Evolutionary conservation across 441 rosid genomes (phyloP), one percentile per base, ranked within the genome.

Genomic region (Lepidium campestre): DNA sequence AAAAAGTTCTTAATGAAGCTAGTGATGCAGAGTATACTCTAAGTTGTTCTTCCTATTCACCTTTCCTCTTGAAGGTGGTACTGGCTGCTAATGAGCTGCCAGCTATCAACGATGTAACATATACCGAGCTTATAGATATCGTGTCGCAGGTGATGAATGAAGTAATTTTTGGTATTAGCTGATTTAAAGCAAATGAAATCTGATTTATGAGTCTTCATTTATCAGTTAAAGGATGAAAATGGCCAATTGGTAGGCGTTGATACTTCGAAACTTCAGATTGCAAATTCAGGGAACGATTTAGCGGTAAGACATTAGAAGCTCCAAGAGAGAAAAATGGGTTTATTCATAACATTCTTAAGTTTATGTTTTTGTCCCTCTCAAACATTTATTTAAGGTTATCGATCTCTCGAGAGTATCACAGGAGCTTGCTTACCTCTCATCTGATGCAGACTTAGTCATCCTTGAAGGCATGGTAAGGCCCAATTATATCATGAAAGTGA

Each of bases 41-140:
- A 60, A 67, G 4, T 9, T 50, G 25, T 66, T 60, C 5, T 9
- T 14, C 17, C 17, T 67, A 41, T 61, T 54, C 22, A 47, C 46
- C 2, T 15, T 46, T 53, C 49, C 5, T 5, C 55, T n/a, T 72
- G 67, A 86, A 94, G 99, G 97, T 94, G 76, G 89, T 94, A 40
- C 74, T 94, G 79, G 99, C 97, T 63, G 96, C 97, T 65, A 94
- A 94, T 75, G 96, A 89, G 71, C 78, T 91, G 74, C 99, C 99
- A 58, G 83, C 97, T 40, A 89, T 94, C 71, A 91, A 91, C 47
- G 99, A 94, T 53, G 90, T 94, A 72, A 94, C 97, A 37, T 85
- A 91, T 73, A 78, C 83, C 25, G 99, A 94, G 75, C 84, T 94
- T 46, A 72, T 75, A 67, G 89, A 91, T 81, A 86, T 88, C 52